Conservation (phyloP, 73 alveolate species). For the Tetrahymena thermophila region DNA sequence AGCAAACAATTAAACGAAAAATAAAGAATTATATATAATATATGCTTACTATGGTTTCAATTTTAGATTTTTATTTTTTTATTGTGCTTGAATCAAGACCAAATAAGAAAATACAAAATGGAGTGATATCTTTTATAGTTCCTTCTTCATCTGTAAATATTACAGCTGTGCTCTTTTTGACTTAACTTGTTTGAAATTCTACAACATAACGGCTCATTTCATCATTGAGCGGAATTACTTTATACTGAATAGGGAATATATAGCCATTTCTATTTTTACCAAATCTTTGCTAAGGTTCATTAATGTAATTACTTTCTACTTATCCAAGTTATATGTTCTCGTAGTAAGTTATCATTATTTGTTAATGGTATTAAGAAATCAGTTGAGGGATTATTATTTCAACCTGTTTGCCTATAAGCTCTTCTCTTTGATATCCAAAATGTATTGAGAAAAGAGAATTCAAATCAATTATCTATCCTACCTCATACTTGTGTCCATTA, state of each 20-base stretch:
- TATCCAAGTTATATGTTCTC: not conserved
- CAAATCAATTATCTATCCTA: not conserved
- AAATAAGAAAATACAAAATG: not conserved
- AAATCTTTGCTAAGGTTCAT: not conserved
- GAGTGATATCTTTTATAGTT: not conserved
- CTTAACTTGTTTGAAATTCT: not conserved
- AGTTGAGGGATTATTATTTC: not conserved
- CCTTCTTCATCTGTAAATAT: not conserved
- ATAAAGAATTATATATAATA: not conserved
- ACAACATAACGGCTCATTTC: not conserved
- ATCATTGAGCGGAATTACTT: not conserved
- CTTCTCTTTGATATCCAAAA: not conserved
- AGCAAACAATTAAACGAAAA: not conserved
- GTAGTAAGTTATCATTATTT: not conserved
- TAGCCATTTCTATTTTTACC: not conserved
- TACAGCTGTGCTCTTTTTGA: not conserved
- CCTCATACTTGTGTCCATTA: not conserved
- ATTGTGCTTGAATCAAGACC: not conserved
- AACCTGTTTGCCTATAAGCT: not conserved
- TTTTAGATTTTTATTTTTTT: not conserved
- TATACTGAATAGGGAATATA: not conserved
- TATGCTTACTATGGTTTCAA: not conserved
- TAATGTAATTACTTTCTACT: not conserved
- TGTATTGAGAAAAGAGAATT: not conserved
- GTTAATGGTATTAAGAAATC: not conserved